Conservation (phyloP, 305 asterid species). For the Fraxinus angustifolia region DNA sequence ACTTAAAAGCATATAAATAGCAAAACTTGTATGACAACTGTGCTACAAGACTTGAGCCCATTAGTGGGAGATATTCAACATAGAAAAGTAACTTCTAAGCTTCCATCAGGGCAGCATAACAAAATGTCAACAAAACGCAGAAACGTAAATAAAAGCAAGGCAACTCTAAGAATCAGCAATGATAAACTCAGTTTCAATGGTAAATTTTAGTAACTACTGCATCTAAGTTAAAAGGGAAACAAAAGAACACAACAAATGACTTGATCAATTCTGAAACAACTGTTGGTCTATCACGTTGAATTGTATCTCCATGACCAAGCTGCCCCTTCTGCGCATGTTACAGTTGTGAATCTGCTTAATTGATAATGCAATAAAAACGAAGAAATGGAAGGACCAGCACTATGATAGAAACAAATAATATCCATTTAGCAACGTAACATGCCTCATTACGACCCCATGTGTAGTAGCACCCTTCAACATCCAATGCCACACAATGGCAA, state of each 20-base stretch:
- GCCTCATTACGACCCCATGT: slow-evolving; percentile 59
- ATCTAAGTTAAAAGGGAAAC: background rate
- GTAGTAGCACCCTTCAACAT: slow-evolving; percentile 76
- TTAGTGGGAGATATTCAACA: background rate
- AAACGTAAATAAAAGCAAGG: background rate
- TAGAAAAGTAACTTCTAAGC: slow-evolving; percentile 2
- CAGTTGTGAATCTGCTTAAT: background rate
- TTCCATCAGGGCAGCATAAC: slow-evolving; percentile 15
- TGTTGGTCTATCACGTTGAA: slow-evolving; percentile 86
- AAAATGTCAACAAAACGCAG: slow-evolving; percentile 21
- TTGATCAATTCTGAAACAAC: slow-evolving; percentile 72
- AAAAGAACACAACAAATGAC: slow-evolving; percentile 36
- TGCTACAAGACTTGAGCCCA: background rate
- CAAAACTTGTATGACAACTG: background rate
- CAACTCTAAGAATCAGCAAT: slow-evolving; percentile 67
- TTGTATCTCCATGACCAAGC: slow-evolving; percentile 35
- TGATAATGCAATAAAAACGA: slow-evolving; percentile 11
- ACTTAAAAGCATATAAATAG: background rate
- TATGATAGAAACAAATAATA: background rate
- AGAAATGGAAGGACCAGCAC: background rate
- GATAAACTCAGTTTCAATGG: slow-evolving; percentile 89
- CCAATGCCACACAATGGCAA: slow-evolving; percentile 91
- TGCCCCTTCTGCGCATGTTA: slow-evolving; percentile 63
- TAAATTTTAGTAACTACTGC: slow-evolving; percentile 20
- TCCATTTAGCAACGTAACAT: slow-evolving; percentile 20